Evolutionary conservation across 2,329 filamentous ascomycete genomes (phyloP), one percentile per base, ranked within the genome.

Genomic region (Ophiosphaerella narmari): DNA sequence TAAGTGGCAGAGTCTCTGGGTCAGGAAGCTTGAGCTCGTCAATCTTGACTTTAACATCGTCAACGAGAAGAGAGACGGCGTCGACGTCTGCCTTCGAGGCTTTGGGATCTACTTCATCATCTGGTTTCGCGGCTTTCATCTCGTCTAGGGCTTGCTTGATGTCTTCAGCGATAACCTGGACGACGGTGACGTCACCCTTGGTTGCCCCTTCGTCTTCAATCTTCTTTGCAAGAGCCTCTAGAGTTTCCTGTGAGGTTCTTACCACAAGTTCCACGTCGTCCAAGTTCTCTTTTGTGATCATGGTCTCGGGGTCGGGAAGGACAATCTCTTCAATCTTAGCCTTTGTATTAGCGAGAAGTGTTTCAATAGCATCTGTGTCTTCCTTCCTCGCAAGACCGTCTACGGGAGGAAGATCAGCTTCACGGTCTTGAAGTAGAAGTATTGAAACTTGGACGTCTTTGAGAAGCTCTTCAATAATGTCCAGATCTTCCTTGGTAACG

Each of bases 351-450:
- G 88, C 86, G 11, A 97, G 80, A 41, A 97, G 86, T 0, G 89
- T 95, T 72, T 97, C 93, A 50, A 97, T 92, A 9, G 91, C 91
- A 54, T 93, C 86, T 0, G 92, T 90, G 62, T 97, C 92, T 59
- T 96, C 91, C 67, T 90, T 90, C 29, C 81, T 85, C 5, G 88
- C 86, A 2, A 80, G 71, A 33, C 86, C 84, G 40, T 82, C 78
- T 12, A 75, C 42, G 1, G 47, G 47, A 7, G 62, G 55, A 5
- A 62, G 31, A 11, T 57, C 29, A 2, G 50, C 48, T 18, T 70
- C 67, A 2, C 65, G 65, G 24, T 70, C 67, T 41, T 70, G 68
- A 26, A 71, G 39, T 1, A 60, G 40, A 5, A 68, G 43, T 2
- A 89, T 77, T 7, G 81, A 79, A 9, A 80, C 80, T 52, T 88